These are phyloP conservation scores for Solanum corneliomulleri DNA, from an alignment of 257 asterid species.

Conservation along the genomic window DNA sequence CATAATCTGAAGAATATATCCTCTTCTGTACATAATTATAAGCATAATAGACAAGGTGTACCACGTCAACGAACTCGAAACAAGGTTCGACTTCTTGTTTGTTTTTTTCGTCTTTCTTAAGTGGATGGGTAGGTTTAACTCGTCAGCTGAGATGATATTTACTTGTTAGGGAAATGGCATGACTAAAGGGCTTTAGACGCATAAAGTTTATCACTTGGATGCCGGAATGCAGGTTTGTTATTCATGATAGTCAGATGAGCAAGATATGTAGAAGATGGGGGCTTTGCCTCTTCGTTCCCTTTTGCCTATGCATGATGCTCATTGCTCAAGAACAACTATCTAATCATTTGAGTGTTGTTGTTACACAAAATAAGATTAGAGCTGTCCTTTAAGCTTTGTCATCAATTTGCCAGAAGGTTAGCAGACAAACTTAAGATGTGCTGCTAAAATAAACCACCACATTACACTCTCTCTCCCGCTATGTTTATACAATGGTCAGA, in stretches of 20 bases:
- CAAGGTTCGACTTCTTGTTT: background rate
- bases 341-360: background rate
- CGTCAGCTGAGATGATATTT: too few relatives aligned
- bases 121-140: background rate
- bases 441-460: background rate
- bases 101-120: background rate
- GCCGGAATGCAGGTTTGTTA: background rate
- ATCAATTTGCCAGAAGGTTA: background rate
- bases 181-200: background rate
- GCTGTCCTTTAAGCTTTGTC: background rate
- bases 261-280: background rate
- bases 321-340: background rate
- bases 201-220: background rate
- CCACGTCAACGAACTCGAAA: background rate
- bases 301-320: background rate
- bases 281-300: background rate
- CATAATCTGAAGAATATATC: background rate
- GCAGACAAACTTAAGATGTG: background rate
- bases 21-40: background rate
- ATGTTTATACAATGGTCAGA: background rate
- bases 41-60: background rate
- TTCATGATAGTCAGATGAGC: slow-evolving; percentile 2
- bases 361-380: background rate
- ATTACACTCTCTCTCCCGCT: background rate
- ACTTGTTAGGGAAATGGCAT: background rate